phyloP scores from a whole-genome alignment of 1,284 basidiomycete genomes.

The Wolfiporia cocos region DNA sequence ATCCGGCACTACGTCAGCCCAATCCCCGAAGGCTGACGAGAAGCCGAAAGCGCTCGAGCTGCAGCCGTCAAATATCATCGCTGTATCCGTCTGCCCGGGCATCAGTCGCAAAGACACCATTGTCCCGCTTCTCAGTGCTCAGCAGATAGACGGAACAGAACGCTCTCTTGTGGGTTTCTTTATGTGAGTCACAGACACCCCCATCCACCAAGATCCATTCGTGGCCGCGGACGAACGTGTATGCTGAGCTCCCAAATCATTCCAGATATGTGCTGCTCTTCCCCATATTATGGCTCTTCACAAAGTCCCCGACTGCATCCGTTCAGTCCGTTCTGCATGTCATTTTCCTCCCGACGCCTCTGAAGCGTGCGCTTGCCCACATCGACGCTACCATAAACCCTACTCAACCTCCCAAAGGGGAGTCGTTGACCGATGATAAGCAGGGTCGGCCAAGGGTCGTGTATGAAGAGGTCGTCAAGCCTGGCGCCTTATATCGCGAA shows the following conservation, averaged over 20 bases:
- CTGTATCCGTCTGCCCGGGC: constrained; percentile 68
- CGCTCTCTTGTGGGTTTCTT: constrained; percentile 37
- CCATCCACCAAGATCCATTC: constrained; percentile 1
- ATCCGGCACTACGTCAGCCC: constrained; percentile 6
- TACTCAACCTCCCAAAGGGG: constrained; percentile 7
- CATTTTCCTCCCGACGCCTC: constrained; percentile 70
- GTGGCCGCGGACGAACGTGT: neutral
- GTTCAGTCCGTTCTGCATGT: constrained; percentile 64
- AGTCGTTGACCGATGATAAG: constrained; percentile 6
- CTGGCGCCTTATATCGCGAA: constrained; percentile 70
- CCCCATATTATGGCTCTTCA: constrained; percentile 52
- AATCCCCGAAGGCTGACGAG: constrained; percentile 3
- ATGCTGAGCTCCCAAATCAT: neutral
- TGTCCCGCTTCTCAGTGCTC: constrained; percentile 47
- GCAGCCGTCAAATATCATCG: constrained; percentile 60
- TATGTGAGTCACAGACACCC: constrained; percentile 42
- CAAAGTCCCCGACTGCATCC: constrained; percentile 53
- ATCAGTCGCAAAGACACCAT: constrained; percentile 63
- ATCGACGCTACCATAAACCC: constrained; percentile 23
- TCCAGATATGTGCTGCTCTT: constrained; percentile 55
- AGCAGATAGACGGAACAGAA: constrained; percentile 22
- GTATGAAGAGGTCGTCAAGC: constrained; percentile 58
- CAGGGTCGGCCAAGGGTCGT: constrained; percentile 8
- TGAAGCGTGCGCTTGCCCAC: constrained; percentile 40
- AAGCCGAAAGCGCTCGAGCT: too few species aligned